Conservation (phyloP, 106 monocot species). For the Narthecium ossifragum region DNA sequence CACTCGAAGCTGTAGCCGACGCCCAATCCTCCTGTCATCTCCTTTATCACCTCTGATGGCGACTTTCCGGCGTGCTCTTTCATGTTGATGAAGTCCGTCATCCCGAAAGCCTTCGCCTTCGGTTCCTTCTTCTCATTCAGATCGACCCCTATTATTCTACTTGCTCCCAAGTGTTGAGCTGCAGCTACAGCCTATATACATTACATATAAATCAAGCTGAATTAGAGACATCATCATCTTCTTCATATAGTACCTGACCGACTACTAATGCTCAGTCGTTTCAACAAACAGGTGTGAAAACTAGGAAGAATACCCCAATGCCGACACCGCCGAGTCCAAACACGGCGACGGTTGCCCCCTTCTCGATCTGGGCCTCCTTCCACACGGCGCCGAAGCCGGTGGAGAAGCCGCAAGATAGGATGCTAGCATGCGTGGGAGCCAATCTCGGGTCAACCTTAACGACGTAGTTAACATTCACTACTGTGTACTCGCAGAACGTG, state of each 20-base stretch:
- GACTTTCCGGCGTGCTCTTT: slow-evolving; percentile 6
- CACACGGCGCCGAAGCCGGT: slow-evolving; percentile 10
- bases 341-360: slow-evolving; percentile 3
- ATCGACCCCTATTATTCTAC: slow-evolving; percentile 11
- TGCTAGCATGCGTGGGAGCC: not conserved
- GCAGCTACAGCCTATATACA: slow-evolving; percentile 7
- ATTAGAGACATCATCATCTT: too few relatives aligned
- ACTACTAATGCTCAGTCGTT: too few relatives aligned
- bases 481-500: slow-evolving; percentile 5
- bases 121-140: slow-evolving; percentile 1
- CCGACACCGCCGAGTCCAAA: slow-evolving; percentile 11
- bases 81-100: slow-evolving; percentile 6
- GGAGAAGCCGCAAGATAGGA: slow-evolving; percentile 13
- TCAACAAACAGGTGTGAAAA: not conserved
- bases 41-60: not conserved
- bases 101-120: not conserved
- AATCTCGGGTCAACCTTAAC: slow-evolving; percentile 6
- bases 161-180: slow-evolving; percentile 2
- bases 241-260: too few relatives aligned
- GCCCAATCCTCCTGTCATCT: slow-evolving; percentile 8
- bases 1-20: slow-evolving; percentile 16
- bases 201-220: not conserved
- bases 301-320: slow-evolving; percentile 2
- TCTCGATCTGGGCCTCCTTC: slow-evolving; percentile 10
- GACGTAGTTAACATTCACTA: slow-evolving; percentile 2